Base-by-base conservation (phyloP, 371 early-diverging fungal genomes). In the Apophysomyces variabilis region DNA sequence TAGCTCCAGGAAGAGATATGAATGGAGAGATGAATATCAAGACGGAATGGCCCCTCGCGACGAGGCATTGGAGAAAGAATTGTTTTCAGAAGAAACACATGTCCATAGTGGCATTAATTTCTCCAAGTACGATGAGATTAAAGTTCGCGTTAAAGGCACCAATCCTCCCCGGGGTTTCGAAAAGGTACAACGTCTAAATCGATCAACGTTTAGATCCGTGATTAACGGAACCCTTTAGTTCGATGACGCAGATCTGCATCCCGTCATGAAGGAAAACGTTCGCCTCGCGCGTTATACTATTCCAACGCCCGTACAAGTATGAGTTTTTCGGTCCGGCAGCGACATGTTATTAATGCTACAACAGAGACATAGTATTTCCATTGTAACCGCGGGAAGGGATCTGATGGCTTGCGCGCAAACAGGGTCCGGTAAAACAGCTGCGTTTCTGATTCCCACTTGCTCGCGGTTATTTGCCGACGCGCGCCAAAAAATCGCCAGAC, bases 391-490 rank as follows among this genome's bases (percentile, higher is more conserved):
- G 5, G 88, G 88, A n/a, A 78, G 87, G 14, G 91, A 92, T 67
- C 57, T 94, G 39, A 87, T 94, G 82, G 91, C 89, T 0, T 90
- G 90, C 65, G 94, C 93, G 4, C 93, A 93, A 37, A 95, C 94
- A 11, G 93, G 94, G 58, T 95, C 97, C 32, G 80, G 80, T 65
- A 80, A 93, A 69, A 92, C 93, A 7, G 86, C 90, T 38, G 88
- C 90, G 2, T 93, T 87, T 73, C 65, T 91, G 18, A 70, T 91
- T 1, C 92, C 92, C 1, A 80, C 81, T 18, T 70, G 73, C 13
- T 78, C 79, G n/a, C 61, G 68, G 12, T 66, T 83, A 14, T 79
- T 83, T 50, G 47, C 45, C 16, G 47, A 60, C 1, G 79, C 78
- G 14, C 72, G 62, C 9, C 62, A 77, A 59, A 63, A 71, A n/a